Evolutionary conservation across 192 early-diverging fungal genomes (phyloP).

Genomic region (Coemansia sp.): DNA sequence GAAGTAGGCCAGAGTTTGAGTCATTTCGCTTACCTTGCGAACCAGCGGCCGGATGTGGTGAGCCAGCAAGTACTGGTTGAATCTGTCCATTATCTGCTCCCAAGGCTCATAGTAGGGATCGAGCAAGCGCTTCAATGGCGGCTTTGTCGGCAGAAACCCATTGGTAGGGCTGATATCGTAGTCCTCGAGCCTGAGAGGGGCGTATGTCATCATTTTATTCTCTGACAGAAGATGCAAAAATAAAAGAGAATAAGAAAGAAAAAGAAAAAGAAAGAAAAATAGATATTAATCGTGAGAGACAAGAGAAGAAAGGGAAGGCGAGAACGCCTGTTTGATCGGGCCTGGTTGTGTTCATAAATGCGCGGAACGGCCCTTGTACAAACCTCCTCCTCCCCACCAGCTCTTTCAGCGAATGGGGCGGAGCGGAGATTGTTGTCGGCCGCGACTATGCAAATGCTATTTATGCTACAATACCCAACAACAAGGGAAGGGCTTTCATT

Average conservation of each 20-base stretch:
- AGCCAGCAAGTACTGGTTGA: constrained; percentile 74
- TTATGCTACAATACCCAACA: neutral
- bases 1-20: neutral
- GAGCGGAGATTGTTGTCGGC: neutral
- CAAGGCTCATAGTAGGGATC: constrained; percentile 84
- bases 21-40: constrained; percentile 60
- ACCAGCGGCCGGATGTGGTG: constrained; percentile 68
- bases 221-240: neutral
- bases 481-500: neutral
- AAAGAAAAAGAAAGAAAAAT: neutral
- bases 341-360: constrained; percentile 1
- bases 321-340: neutral
- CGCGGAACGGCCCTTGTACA: neutral
- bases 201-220: constrained; percentile 17
- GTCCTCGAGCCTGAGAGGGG: constrained; percentile 62
- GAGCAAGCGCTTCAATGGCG: constrained; percentile 74
- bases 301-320: constrained; percentile 1
- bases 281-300: constrained; percentile 1
- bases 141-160: constrained; percentile 83
- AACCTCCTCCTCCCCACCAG: neutral
- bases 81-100: constrained; percentile 79
- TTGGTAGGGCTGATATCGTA: constrained; percentile 81
- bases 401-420: neutral
- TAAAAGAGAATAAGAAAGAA: neutral
- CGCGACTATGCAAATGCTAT: neutral